Conservation (phyloP, 2,329 filamentous ascomycete species). For the Fusarium concolor region DNA sequence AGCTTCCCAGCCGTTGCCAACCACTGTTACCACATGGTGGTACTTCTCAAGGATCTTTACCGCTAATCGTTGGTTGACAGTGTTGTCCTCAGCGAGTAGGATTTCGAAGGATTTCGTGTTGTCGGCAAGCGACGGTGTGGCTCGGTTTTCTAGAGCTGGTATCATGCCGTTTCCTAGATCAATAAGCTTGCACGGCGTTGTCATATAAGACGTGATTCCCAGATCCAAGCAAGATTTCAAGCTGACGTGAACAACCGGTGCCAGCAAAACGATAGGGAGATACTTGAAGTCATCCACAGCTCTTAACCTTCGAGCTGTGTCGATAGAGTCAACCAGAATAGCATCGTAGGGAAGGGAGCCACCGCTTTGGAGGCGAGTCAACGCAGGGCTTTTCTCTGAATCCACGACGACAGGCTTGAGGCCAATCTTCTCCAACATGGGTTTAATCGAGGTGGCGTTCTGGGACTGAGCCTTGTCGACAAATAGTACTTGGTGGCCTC, state of each 20-base stretch:
- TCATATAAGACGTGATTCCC: constrained; percentile 99
- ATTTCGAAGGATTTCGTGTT: constrained; percentile 97
- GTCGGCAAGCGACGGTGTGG: constrained; percentile 90
- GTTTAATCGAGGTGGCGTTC: constrained; percentile 78
- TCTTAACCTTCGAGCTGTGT: constrained; percentile 86
- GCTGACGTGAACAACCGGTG: constrained; percentile 88
- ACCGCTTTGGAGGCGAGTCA: constrained; percentile 63
- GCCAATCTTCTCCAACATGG: constrained; percentile 82
- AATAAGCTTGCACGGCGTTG: constrained; percentile 91
- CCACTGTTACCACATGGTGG: constrained; percentile 90
- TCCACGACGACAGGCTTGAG: constrained; percentile 87
- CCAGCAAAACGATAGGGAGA: constrained; percentile 92
- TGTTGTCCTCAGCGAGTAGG: constrained; percentile 94
- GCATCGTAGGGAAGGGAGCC: constrained; percentile 85
- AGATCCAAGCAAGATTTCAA: constrained; percentile 94
- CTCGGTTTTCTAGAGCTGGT: constrained; percentile 91
- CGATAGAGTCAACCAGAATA: constrained; percentile 93
- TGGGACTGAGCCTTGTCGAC: constrained; percentile 90
- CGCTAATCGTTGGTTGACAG: constrained; percentile 94
- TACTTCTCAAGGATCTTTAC: constrained; percentile 98
- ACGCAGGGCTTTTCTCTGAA: constrained; percentile 74
- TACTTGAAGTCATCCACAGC: constrained; percentile 97
- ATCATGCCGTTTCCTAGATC: constrained; percentile 97
- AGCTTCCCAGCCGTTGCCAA: constrained; percentile 93
- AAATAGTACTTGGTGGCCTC: constrained; percentile 90